Evolutionary conservation across 2,329 filamentous ascomycete species (phyloP).

Genomic region (Chaetomiaceae sp.): DNA sequence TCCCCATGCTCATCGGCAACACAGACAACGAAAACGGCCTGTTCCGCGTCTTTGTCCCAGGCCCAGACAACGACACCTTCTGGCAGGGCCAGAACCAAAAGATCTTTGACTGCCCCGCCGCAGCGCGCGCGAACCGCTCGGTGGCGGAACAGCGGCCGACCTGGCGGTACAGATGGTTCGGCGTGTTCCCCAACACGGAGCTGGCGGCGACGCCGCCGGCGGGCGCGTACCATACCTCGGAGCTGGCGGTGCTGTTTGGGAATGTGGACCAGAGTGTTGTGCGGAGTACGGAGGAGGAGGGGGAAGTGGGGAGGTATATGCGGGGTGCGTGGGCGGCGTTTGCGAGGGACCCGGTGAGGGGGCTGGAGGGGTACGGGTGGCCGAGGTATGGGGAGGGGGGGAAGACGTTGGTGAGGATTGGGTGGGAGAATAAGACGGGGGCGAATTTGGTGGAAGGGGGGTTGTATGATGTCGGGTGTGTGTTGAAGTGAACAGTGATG

Average conservation of each 20-base stretch:
- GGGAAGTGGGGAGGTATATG: conserved; percentile 29
- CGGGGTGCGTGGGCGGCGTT: conserved; percentile 36
- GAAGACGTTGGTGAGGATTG: conserved; percentile 7
- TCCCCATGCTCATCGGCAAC: conserved; percentile 15
- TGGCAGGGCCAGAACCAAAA: not conserved
- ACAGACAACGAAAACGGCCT: conserved; percentile 14
- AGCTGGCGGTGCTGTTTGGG: conserved; percentile 19
- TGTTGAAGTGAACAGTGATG: no score
- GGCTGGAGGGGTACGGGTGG: conserved; percentile 1
- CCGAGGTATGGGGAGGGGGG: not conserved
- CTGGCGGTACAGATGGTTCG: conserved; percentile 35
- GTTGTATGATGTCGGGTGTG: conserved; percentile 7
- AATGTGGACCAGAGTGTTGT: conserved; percentile 10
- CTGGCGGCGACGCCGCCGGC: conserved; percentile 25
- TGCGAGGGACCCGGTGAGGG: conserved; percentile 30
- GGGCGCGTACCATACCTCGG: conserved; percentile 31
- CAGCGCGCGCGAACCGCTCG: conserved; percentile 24
- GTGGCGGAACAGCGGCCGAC: conserved; percentile 25
- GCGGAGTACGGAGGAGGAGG: conserved; percentile 25
- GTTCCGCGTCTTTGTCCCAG: conserved; percentile 13
- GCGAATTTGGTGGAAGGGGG: conserved; percentile 1
- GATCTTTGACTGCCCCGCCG: conserved; percentile 30
- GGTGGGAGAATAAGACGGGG: not conserved
- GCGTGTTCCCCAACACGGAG: conserved; percentile 30
- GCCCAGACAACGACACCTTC: not conserved